Evolutionary conservation across 2,329 filamentous ascomycete species (phyloP), one percentile per base, ranked within the genome.

Genomic region (Thelonectria rubi): DNA sequence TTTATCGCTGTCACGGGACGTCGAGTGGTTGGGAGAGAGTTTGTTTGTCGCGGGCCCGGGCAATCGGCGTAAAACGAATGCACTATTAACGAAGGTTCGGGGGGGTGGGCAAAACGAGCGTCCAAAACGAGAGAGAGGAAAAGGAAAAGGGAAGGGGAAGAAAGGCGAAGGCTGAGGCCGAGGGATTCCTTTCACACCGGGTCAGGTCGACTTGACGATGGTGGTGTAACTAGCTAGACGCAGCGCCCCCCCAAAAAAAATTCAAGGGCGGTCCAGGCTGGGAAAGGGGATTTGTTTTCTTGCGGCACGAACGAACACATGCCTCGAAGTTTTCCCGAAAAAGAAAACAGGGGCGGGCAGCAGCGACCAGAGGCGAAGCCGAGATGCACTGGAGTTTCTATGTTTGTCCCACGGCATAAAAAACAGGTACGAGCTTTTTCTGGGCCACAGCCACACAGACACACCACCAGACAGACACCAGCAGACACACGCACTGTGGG

Each of bases 241-340:
- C 4, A 24, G 40, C 45, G 60, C 55, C 65, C 24, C 24, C 24
- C 24, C 24, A 4, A 24, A 61, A 66, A 64, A 21, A 47, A 47
- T 15, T 15, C 24, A 30, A 47, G 21, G 39, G 12, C 66, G 58
- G 65, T 64, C 51, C 45, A 24, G 24, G 24, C 67, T 68, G 64
- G 60, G 65, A 70, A 72, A 72, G 69, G 70, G 70, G 70, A 70
- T 71, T 72, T 72, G 70, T 71, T 72, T 71, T 72, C 69, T 72
- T 70, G 49, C 24, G 62, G 51, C 3, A 34, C 32, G 20, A 58
- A 48, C 57, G 58, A 65, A 49, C 67, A 67, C 64, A 71, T 69
- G 69, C 69, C 21, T 18, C 48, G 42, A 52, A 39, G 37, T 65
- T 63, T 59, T 39, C 17, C 7, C 42, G 63, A 39, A 14, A 47